These are phyloP conservation scores for Cynara cardunculus DNA, from an alignment of 129 eudicot species.

Conservation along the genomic window DNA sequence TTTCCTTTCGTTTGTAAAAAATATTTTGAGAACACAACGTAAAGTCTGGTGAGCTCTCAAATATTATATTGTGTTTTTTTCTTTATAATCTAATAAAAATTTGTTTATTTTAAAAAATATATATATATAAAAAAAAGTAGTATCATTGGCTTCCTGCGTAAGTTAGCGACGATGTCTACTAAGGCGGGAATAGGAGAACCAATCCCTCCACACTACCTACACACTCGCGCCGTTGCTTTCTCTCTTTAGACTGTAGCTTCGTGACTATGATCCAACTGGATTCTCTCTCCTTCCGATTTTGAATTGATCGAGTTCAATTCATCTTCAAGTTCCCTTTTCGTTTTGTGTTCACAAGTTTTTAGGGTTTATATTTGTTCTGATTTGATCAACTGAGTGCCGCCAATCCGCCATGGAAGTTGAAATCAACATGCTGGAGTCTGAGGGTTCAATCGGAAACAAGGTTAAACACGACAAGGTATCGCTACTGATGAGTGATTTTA, in stretches of 20 bases:
- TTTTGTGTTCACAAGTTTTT: not conserved
- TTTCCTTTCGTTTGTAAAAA: too few relatives aligned
- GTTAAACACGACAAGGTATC: conserved; percentile 24
- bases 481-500: not conserved
- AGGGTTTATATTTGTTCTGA: conserved; percentile 16
- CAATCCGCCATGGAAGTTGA: conserved; percentile 5
- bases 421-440: conserved; percentile 10
- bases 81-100: too few relatives aligned
- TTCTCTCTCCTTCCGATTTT: not conserved
- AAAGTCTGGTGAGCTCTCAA: too few relatives aligned
- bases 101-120: too few relatives aligned
- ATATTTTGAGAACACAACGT: too few relatives aligned
- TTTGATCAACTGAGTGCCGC: not conserved
- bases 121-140: not conserved
- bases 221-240: not conserved
- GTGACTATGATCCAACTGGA: not conserved
- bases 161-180: not conserved
- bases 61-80: too few relatives aligned
- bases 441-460: not conserved
- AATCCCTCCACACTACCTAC: not conserved
- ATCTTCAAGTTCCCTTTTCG: not conserved
- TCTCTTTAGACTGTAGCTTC: not conserved
- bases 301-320: not conserved
- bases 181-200: not conserved
- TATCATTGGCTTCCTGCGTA: not conserved